Conservation (phyloP, 169 alveolate genomes). For the Plasmodium blacklocki region DNA sequence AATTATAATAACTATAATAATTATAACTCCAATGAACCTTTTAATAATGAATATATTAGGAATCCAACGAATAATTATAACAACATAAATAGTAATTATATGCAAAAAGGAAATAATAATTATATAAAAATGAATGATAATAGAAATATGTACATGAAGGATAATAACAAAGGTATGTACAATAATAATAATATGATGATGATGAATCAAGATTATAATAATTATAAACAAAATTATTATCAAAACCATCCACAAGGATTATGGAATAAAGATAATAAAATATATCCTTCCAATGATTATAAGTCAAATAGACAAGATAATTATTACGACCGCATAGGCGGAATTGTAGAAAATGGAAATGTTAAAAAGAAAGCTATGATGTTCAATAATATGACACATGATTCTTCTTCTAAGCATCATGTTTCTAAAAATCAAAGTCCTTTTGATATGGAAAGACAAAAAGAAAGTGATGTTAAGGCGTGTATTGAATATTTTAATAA, state of each 20-base stretch:
- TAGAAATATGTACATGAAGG: neutral
- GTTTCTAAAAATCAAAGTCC: neutral
- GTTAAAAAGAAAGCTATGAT: slow-evolving; percentile 49
- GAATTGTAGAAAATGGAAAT: slow-evolving; percentile 48
- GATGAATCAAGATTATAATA: neutral
- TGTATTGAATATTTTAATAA: slow-evolving; percentile 55
- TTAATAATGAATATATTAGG: neutral
- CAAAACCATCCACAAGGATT: neutral
- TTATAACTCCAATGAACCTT: no score
- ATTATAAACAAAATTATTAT: neutral
- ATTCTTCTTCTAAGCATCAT: slow-evolving; percentile 2
- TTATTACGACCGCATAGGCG: slow-evolving; percentile 20
- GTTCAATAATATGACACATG: slow-evolving; percentile 19
- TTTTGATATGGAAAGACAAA: slow-evolving; percentile 12
- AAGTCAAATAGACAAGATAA: neutral
- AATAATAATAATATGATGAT: neutral
- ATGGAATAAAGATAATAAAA: slow-evolving; percentile 14
- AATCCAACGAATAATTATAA: neutral
- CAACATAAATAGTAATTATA: slow-evolving; percentile 11
- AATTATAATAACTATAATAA: no score
- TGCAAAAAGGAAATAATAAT: slow-evolving; percentile 9
- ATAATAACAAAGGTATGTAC: neutral
- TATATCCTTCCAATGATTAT: neutral
- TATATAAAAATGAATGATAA: slow-evolving; percentile 11
- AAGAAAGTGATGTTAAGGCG: slow-evolving; percentile 49